Evolutionary conservation across 2,329 filamentous ascomycete genomes (phyloP), one percentile per base, ranked within the genome.

Genomic region (Didymella exigua): DNA sequence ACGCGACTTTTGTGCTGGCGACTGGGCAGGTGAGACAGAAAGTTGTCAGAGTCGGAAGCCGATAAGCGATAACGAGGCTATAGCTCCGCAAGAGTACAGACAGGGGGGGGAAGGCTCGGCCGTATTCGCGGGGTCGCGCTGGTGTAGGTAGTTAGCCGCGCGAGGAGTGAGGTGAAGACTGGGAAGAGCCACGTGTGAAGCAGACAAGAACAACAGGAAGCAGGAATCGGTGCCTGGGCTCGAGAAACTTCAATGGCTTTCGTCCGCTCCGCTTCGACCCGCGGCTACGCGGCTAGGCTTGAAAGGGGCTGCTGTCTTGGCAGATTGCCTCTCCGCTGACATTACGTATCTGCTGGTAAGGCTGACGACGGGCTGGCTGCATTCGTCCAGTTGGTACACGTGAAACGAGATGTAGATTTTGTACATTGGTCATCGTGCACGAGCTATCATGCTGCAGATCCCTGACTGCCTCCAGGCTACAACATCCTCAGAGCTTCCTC

Each of bases 61-160:
- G 70, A 74, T 74, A 71, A 73, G 70, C 65, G 71, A 73, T 74
- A 73, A 71, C 62, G 58, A 64, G 64, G 60, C 63, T 68, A 58
- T 53, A 62, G 59, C 38, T 43, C 52, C 40, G 29, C 48, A 30
- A 23, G 43, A 36, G 33, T 52, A 11, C 41, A 7, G 23, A 44
- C 48, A 51, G 27, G 45, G 47, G 53, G 38, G 47, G 45, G 47
- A 47, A 33, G 47, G 33, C 46, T 44, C 49, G 49, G 49, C 37
- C 37, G 47, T 51, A 31, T 18, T 41, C 41, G 52, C 47, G 52
- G 52, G 46, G 52, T 45, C 42, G 31, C 24, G 31, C 26, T 41
- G 36, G 8, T 46, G 51, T 18, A 54, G 49, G 30, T 14, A 18
- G 21, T 5, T 10, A 27, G 31, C 36, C 31, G 21, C 26, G 29